phyloP scores from a whole-genome alignment of 306 rosid genomes.

The Trichosanthes cucumerina region DNA sequence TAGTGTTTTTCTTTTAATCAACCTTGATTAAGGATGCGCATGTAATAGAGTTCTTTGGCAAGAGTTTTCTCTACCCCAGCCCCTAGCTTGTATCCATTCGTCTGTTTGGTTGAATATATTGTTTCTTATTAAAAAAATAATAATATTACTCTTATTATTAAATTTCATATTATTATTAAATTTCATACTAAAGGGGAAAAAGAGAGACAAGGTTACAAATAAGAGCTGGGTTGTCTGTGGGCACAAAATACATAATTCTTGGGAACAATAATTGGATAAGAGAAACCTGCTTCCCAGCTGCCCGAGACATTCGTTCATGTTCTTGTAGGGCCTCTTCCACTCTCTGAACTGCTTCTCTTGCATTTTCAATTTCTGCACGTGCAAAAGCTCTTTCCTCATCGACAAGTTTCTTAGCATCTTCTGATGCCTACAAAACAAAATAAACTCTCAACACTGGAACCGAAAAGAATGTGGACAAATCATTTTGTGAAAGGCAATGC shows the following conservation, averaged over 20 bases:
- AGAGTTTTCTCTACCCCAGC: background rate
- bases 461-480: background rate
- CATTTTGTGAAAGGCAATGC: background rate
- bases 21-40: background rate
- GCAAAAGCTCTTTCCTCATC: constrained; percentile 95
- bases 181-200: background rate
- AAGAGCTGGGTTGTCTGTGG: background rate
- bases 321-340: constrained; percentile 84
- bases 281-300: constrained; percentile 72
- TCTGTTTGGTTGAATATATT: constrained; percentile 1
- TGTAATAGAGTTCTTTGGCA: background rate
- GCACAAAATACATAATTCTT: background rate
- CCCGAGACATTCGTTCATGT: constrained; percentile 57
- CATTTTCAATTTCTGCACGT: constrained; percentile 84
- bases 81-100: background rate
- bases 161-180: background rate
- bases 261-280: background rate
- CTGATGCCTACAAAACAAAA: constrained; percentile 62
- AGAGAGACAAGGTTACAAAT: background rate
- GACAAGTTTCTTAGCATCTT: constrained; percentile 81
- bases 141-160: background rate
- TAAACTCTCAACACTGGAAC: constrained; percentile 14
- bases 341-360: constrained; percentile 86
- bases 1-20: background rate
- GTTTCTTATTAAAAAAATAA: background rate